A percentile compares a stretch with the other conserved stretches of the same genome.
phyloP scores from a whole-genome alignment of 75 land plant genomes.

The Adiantum capillusveneris region DNA sequence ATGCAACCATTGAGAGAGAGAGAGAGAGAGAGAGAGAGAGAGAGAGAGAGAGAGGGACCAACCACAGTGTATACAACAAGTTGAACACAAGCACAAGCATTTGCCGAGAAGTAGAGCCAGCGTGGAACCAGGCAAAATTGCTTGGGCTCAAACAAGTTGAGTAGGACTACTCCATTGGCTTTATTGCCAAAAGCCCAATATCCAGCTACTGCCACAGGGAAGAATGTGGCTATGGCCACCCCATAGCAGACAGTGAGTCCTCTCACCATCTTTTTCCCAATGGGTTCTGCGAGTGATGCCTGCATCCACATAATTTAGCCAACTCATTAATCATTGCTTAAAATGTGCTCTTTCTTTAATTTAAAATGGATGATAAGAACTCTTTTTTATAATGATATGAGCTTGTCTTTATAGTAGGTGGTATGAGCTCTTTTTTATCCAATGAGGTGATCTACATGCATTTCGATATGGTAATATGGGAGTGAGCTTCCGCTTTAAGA shows the following conservation, averaged over 20 bases:
- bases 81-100: conserved; percentile 16
- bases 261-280: conserved; percentile 75
- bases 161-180: conserved; percentile 36
- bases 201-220: conserved; percentile 62
- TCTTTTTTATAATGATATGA: no score
- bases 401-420: no score
- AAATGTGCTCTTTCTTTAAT: no score
- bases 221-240: conserved; percentile 47
- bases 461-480: no score
- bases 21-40: no score
- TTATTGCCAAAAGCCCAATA: conserved; percentile 89
- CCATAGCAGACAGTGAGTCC: conserved; percentile 59
- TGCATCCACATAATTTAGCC: no score
- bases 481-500: no score
- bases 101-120: conserved; percentile 36
- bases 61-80: conserved; percentile 32
- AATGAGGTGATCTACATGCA: no score
- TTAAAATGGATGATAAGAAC: no score
- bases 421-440: no score
- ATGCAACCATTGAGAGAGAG: no score
- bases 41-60: background rate
- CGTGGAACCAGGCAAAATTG: conserved; percentile 60
- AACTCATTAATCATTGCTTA: no score
- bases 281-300: conserved; percentile 72
- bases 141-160: conserved; percentile 38